Conservation (phyloP, 2,329 filamentous ascomycete genomes). For the Endocalyx cinctus region DNA sequence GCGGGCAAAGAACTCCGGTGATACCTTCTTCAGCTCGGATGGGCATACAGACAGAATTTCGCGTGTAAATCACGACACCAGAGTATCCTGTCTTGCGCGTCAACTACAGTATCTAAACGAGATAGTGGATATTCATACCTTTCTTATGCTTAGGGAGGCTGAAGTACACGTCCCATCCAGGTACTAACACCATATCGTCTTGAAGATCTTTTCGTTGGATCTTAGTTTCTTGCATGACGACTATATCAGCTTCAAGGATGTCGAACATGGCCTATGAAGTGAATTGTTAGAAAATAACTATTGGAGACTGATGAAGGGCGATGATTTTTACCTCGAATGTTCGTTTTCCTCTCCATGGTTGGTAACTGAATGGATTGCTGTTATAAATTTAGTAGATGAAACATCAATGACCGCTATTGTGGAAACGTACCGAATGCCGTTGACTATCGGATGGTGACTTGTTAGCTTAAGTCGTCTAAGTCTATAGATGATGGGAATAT, state of each 20-base stretch:
- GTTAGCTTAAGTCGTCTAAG: too few relatives aligned
- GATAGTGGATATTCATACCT: constrained; percentile 46
- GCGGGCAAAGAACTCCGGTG: constrained; percentile 71
- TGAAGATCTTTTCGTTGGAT: constrained; percentile 87
- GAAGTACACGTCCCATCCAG: constrained; percentile 95
- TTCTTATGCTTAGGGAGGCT: constrained; percentile 92
- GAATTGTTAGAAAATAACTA: too few relatives aligned
- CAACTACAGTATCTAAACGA: constrained; percentile 6
- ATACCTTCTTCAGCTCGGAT: constrained; percentile 93
- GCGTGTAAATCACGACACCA: constrained; percentile 90
- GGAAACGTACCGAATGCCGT: constrained; percentile 65
- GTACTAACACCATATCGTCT: constrained; percentile 93
- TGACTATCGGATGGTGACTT: constrained; percentile 63
- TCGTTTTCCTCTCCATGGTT: constrained; percentile 71
- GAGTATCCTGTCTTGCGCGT: constrained; percentile 68
- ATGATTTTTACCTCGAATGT: constrained; percentile 56
- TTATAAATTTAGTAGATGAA: neutral
- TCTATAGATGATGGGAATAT: too few relatives aligned
- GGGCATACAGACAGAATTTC: constrained; percentile 78
- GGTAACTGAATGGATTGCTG: constrained; percentile 78
- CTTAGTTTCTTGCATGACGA: constrained; percentile 94
- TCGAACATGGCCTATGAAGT: constrained; percentile 96
- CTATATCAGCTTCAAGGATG: constrained; percentile 83
- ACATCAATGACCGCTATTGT: too few relatives aligned
- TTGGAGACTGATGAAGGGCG: constrained; percentile 1